phyloP scores from a whole-genome alignment of 1,284 basidiomycete species.

The Cryptococcus hybrid region DNA sequence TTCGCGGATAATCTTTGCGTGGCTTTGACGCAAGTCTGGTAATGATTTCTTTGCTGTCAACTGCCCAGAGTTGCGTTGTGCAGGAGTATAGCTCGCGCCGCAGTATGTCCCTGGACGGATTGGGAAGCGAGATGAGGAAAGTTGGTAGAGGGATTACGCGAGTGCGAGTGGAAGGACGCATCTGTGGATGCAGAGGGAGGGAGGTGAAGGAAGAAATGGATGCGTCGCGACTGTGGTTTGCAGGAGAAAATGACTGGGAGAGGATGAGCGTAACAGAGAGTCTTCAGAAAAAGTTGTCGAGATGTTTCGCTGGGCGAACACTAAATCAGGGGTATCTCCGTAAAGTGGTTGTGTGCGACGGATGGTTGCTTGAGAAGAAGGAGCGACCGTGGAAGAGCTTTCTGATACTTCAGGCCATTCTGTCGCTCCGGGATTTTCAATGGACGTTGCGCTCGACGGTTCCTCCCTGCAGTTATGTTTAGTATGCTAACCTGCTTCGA shows the following conservation, averaged over 20 bases:
- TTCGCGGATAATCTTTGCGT: conserved; percentile 53
- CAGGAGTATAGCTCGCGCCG: conserved; percentile 44
- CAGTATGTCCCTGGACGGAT: conserved; percentile 25
- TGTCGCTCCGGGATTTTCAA: conserved; percentile 8
- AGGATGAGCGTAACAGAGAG: conserved; percentile 12
- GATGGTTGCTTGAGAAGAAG: conserved; percentile 21
- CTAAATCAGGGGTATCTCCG: neutral
- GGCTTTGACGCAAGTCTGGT: conserved; percentile 71
- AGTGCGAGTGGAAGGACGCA: conserved; percentile 30
- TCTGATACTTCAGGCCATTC: conserved; percentile 6
- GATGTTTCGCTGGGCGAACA: conserved; percentile 12
- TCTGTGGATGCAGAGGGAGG: conserved; percentile 32
- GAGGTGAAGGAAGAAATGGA: conserved; percentile 27
- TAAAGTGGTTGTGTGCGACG: conserved; percentile 2
- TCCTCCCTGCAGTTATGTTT: conserved; percentile 19
- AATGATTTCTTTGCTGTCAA: conserved; percentile 72
- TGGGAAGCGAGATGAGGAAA: conserved; percentile 10
- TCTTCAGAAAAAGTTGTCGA: conserved; percentile 30
- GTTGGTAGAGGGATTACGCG: conserved; percentile 22
- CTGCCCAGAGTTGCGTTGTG: conserved; percentile 45
- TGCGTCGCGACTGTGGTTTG: conserved; percentile 13
- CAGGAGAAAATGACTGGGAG: neutral
- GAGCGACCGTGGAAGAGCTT: conserved; percentile 7
- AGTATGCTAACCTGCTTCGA: neutral
- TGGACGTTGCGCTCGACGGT: conserved; percentile 20